Base-by-base conservation (phyloP, 148 eudicot species). In the Agrostemma githago region DNA sequence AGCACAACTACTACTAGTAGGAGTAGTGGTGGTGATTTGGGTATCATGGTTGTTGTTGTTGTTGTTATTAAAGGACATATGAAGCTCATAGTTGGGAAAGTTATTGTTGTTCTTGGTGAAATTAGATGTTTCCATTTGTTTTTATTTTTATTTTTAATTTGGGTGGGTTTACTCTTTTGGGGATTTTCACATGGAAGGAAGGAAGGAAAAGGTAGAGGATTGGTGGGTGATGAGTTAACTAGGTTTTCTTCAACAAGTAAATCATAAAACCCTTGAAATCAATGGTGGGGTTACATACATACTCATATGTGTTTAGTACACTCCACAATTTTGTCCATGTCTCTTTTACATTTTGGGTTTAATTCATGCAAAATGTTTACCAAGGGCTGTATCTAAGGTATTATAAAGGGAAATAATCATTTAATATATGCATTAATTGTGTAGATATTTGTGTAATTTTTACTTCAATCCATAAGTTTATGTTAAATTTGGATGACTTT, bases 61-160 rank as follows among this genome's bases (percentile, higher is more conserved):
- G 40, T 40, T 40, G 6, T 39, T 39, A 16, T 65, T 65, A 16
- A 75, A 79, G 67, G 82, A 79, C 82, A 79, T 79, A 10, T 79
- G 82, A 3, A 79, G 79, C 8, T 80, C 79, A 80, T 75, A 80
- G 61, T 65, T 80, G 44, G 76, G 72, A 78, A 80, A 68, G 53
- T 12, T 9, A 51, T 63, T 74, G 20, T 9, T 69, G 39, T 14
- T 66, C 37, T 38, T 64, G 4, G 40, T 56, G 56, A 74, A 61
- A 66, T 79, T 68, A 10, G 56, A 10, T 56, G 71, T 79, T 71
- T 79, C 79, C 82, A 79, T 79, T 34, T 10, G 1, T 11, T 38
- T 60, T 69, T 0, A 0, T 42, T 16, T 21, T 16, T 75, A 2
- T 60, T 69, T 62, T 59, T n/a, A n/a, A n/a, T n/a, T n/a, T n/a